Evolutionary conservation across 176 grass and related monocot genomes (phyloP), one percentile per base, ranked within the genome.

Genomic region (Eleusine indica): DNA sequence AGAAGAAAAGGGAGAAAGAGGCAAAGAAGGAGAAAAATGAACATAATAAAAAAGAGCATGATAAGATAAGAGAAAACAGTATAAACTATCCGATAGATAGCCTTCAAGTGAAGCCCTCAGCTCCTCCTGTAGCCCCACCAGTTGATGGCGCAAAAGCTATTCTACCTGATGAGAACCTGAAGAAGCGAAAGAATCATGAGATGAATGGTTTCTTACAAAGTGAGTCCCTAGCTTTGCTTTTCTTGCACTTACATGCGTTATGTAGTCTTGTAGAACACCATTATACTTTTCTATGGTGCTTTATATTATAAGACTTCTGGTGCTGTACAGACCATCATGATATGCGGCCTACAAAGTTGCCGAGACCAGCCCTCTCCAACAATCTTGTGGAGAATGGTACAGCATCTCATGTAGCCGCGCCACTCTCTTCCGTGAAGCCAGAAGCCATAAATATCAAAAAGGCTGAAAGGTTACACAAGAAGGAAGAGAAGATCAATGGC

Each of bases 101-200:
- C 71, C 42, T 85, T 78, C 75, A 73, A 60, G 60, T 74, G 68
- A 83, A 94, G 42, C 76, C 85, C 75, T 86, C 78, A 53, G n/a
- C 6, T 49, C 74, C 74, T 90, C 67, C 73, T 73, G 83, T 70
- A 74, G 79, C 28, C 48, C 71, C 47, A 80, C 21, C 86, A 40
- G 74, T 38, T 68, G 82, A 90, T 75, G 88, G 80, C 66, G 63
- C 13, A 5, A 90, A 87, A 47, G 52, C 77, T 88, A 10, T 52
- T 57, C 78, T 66, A 73, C 80, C 82, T 69, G 85, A 84, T 74
- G 90, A 85, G 40, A 92, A 79, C 48, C 56, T 81, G 66, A 91
- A 88, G 87, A 94, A 95, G 85, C 84, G 93, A 85, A 95, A 95
- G 85, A 82, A 86, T 80, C 80, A 78, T 9, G 90, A 94, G 69